Evolutionary conservation across 306 rosid genomes (phyloP).

Genomic region (Cicer chorassanicum): DNA sequence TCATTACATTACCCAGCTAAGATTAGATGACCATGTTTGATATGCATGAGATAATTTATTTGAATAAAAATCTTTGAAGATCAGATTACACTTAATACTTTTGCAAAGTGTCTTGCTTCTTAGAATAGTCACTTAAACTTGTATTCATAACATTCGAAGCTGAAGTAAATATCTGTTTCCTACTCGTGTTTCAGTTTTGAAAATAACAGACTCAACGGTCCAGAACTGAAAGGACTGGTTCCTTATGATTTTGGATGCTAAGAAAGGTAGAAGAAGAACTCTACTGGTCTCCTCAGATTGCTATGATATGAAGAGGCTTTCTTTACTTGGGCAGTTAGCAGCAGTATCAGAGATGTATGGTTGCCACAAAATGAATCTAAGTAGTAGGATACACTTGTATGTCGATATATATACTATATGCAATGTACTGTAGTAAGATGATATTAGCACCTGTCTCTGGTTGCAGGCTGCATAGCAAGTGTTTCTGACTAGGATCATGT

Average conservation of each 20-base stretch:
- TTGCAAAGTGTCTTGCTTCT: neutral
- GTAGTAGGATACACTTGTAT: neutral
- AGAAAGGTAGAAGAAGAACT: constrained; percentile 27
- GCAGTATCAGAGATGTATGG: constrained; percentile 30
- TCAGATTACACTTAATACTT: neutral
- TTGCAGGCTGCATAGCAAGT: constrained; percentile 22
- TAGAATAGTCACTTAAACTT: neutral
- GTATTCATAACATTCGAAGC: constrained; percentile 32
- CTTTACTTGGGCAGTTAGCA: constrained; percentile 34
- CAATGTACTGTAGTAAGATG: constrained; percentile 46
- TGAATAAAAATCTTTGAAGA: neutral
- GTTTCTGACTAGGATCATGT: neutral
- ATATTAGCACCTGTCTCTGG: constrained; percentile 16
- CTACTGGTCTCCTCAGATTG: constrained; percentile 13
- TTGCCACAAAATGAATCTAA: constrained; percentile 32
- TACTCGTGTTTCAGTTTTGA: constrained; percentile 65
- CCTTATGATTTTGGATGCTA: constrained; percentile 92
- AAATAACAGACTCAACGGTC: constrained; percentile 78
- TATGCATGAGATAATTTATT: neutral
- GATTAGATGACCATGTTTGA: neutral
- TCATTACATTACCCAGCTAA: neutral
- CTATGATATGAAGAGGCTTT: constrained; percentile 10
- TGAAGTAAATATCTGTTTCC: constrained; percentile 12
- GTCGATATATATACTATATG: constrained; percentile 8
- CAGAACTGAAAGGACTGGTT: constrained; percentile 85